Conservation (phyloP, 2,329 filamentous ascomycete species). For the Didymella keratinophila region DNA sequence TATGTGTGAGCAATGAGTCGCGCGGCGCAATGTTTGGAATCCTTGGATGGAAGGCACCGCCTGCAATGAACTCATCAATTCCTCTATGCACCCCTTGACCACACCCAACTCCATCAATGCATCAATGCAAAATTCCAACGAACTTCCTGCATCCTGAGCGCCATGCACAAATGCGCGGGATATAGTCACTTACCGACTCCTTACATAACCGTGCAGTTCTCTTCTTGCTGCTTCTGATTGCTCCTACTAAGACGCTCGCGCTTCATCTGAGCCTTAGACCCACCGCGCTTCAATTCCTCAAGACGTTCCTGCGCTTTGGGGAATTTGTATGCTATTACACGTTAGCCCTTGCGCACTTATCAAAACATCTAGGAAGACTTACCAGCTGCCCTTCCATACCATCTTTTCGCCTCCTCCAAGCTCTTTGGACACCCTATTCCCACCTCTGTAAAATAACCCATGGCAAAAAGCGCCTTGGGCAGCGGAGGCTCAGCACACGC, state of each 20-base stretch:
- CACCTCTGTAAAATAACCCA: constrained; percentile 97
- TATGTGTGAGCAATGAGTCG: no score
- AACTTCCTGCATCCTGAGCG: neutral
- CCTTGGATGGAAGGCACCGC: no score
- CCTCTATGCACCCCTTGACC: neutral
- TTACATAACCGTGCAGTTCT: constrained; percentile 84
- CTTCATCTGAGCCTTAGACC: constrained; percentile 74
- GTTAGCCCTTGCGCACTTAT: constrained; percentile 21
- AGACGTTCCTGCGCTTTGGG: constrained; percentile 91
- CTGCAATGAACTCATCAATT: no score
- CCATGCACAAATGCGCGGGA: neutral
- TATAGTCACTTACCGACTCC: neutral
- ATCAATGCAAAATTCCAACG: neutral
- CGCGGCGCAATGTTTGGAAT: no score
- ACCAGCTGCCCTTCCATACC: constrained; percentile 98
- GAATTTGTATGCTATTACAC: constrained; percentile 80
- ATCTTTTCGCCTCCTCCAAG: constrained; percentile 93
- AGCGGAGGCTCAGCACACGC: constrained; percentile 77
- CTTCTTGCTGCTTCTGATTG: constrained; percentile 84
- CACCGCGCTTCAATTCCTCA: constrained; percentile 86
- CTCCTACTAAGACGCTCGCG: constrained; percentile 82
- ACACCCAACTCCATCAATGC: neutral
- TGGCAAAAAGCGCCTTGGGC: constrained; percentile 95
- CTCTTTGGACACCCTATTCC: constrained; percentile 89
- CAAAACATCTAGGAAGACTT: constrained; percentile 57